A percentile compares a stretch with the other conserved stretches of the same genome.
Conservation (phyloP, 148 eudicot species). For the Heliamphora exappendiculata region DNA sequence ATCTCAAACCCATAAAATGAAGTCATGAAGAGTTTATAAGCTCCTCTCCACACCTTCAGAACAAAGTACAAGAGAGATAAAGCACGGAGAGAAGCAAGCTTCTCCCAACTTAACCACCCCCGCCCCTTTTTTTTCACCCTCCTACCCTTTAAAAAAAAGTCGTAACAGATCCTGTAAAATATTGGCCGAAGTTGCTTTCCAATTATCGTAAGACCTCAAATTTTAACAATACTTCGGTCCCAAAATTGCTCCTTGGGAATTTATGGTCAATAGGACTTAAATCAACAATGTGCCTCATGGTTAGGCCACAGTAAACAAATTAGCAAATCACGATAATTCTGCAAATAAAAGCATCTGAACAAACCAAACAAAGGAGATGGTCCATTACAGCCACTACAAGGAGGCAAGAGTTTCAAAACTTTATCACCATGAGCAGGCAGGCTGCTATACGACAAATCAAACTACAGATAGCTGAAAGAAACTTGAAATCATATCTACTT, state of each 20-base stretch:
- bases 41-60: too few relatives aligned
- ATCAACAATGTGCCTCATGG: background rate
- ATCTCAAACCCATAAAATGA: too few relatives aligned
- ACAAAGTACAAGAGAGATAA: too few relatives aligned
- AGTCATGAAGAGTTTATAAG: too few relatives aligned
- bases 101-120: too few relatives aligned
- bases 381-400: background rate
- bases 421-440: background rate
- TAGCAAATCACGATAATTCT: background rate
- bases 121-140: too few relatives aligned
- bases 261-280: background rate
- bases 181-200: background rate
- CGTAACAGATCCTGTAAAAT: background rate
- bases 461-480: background rate
- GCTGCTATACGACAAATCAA: background rate
- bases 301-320: background rate
- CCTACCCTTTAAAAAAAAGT: too few relatives aligned
- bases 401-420: background rate
- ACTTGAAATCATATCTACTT: constrained; percentile 14
- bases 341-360: background rate
- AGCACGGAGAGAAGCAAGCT: too few relatives aligned
- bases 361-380: background rate
- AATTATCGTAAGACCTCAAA: background rate
- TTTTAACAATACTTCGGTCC: too few relatives aligned
- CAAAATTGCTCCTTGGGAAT: too few relatives aligned